phyloP scores from a whole-genome alignment of 352 stramenopile species.

The Phytophthora chlamydospora region DNA sequence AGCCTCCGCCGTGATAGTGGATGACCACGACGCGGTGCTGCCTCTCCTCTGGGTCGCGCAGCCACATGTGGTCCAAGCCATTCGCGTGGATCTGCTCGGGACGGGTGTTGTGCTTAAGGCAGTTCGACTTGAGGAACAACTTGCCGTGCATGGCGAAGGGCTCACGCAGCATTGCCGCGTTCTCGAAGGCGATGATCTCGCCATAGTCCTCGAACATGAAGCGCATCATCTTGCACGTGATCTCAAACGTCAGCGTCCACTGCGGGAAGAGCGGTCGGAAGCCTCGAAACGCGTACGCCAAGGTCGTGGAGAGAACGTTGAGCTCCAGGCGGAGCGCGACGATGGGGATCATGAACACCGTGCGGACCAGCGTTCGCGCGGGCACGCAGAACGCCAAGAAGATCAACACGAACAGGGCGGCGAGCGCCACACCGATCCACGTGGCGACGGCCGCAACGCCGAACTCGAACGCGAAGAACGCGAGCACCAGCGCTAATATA shows the following conservation, averaged over 20 bases:
- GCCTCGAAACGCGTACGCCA: slow-evolving; percentile 11
- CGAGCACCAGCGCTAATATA: neutral
- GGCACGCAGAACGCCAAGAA: slow-evolving; percentile 6
- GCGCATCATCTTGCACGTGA: slow-evolving; percentile 33
- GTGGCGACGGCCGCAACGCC: neutral
- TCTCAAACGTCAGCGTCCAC: slow-evolving; percentile 43
- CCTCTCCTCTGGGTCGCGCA: slow-evolving; percentile 22
- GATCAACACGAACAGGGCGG: slow-evolving; percentile 9
- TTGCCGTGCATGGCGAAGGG: slow-evolving; percentile 28
- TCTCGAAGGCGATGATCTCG: slow-evolving; percentile 27
- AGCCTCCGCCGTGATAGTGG: slow-evolving; percentile 45
- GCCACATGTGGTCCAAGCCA: slow-evolving; percentile 38
- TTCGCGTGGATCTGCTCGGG: slow-evolving; percentile 20
- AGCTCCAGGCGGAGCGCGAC: slow-evolving; percentile 16
- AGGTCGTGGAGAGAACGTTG: slow-evolving; percentile 19
- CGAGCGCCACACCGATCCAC: neutral
- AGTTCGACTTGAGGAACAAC: slow-evolving; percentile 24
- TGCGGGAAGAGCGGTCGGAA: slow-evolving; percentile 31
- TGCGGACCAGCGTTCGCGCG: slow-evolving; percentile 16
- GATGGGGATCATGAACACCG: slow-evolving; percentile 11
- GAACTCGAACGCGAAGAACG: slow-evolving; percentile 15
- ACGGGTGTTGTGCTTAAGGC: slow-evolving; percentile 22
- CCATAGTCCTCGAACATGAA: slow-evolving; percentile 38
- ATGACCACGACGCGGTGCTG: slow-evolving; percentile 37
- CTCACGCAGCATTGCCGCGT: slow-evolving; percentile 27